A percentile compares a stretch with the other conserved stretches of the same genome.
phyloP scores from a whole-genome alignment of 495 filamentous ascomycete genomes.

The Chlorociboria aeruginascens region DNA sequence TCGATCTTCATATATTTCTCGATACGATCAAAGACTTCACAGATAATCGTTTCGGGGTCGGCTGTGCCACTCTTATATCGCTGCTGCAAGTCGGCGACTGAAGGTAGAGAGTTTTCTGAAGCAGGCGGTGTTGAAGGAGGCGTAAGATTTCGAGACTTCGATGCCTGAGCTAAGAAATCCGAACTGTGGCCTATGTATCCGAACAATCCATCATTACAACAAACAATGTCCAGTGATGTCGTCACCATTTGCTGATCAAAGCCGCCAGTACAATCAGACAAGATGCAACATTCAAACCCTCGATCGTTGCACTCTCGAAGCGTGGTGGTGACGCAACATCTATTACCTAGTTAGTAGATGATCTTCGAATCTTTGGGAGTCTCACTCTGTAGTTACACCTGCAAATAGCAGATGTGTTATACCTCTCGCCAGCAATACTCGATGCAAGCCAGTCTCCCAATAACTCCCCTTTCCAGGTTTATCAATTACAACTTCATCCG shows the following conservation, averaged over 20 bases:
- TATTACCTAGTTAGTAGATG: conserved; percentile 33
- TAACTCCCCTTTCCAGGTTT: conserved; percentile 42
- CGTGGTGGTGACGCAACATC: conserved; percentile 57
- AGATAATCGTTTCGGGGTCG: conserved; percentile 23
- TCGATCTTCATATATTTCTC: conserved; percentile 33
- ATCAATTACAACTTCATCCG: conserved; percentile 51
- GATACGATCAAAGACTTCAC: conserved; percentile 30
- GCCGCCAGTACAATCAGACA: conserved; percentile 29
- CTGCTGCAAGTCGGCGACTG: conserved; percentile 25
- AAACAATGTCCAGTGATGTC: conserved; percentile 25
- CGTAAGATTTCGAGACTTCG: conserved; percentile 19
- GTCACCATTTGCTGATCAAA: conserved; percentile 26
- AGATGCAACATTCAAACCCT: conserved; percentile 54
- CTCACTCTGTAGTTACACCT: conserved; percentile 38
- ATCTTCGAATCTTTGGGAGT: conserved; percentile 11
- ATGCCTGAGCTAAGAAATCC: conserved; percentile 24
- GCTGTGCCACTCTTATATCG: conserved; percentile 22
- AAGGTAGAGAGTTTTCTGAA: conserved; percentile 12
- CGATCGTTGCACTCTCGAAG: conserved; percentile 63
- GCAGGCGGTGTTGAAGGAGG: conserved; percentile 23
- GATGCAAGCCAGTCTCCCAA: conserved; percentile 17
- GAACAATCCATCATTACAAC: conserved; percentile 25
- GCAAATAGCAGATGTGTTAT: conserved; percentile 55
- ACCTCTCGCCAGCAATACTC: conserved; percentile 25
- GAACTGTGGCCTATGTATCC: conserved; percentile 21